A percentile compares a stretch with the other conserved stretches of the same genome.
These are phyloP conservation scores for Saccharomycopsis fodiens DNA, from an alignment of 805 yeast genomes.

Conservation along the genomic window DNA sequence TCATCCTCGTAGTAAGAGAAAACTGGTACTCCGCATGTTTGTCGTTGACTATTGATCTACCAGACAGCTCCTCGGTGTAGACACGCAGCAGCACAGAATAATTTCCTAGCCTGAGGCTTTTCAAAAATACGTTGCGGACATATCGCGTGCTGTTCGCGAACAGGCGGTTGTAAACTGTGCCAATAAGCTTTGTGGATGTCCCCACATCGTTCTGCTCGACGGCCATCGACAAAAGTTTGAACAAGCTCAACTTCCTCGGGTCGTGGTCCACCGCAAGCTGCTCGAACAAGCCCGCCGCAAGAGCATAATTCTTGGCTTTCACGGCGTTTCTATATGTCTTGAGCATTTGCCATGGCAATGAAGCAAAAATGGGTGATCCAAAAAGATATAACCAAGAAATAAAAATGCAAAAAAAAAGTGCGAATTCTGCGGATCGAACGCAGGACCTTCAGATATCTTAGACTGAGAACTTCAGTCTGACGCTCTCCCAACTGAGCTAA, in stretches of 20 bases:
- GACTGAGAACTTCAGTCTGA: conserved; percentile 9
- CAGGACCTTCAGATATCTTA: conserved; percentile 69
- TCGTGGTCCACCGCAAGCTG: not conserved
- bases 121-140: not conserved
- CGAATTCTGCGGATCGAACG: conserved; percentile 80
- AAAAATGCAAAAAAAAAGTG: conserved; percentile 27
- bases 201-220: not conserved
- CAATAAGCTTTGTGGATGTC: not conserved
- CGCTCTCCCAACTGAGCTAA: conserved; percentile 13
- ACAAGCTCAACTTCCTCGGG: not conserved
- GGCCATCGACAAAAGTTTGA: not conserved
- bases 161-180: not conserved
- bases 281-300: not conserved
- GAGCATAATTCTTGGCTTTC: not conserved
- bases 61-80: not conserved
- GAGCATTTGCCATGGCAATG: not conserved
- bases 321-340: not conserved
- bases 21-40: not conserved
- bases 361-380: not conserved
- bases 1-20: too few relatives aligned
- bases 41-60: not conserved
- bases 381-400: not conserved
- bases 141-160: not conserved
- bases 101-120: not conserved
- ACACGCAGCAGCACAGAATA: not conserved